Evolutionary conservation across 164 flowering plant genomes (phyloP).

Genomic region (Protea cynaroides): DNA sequence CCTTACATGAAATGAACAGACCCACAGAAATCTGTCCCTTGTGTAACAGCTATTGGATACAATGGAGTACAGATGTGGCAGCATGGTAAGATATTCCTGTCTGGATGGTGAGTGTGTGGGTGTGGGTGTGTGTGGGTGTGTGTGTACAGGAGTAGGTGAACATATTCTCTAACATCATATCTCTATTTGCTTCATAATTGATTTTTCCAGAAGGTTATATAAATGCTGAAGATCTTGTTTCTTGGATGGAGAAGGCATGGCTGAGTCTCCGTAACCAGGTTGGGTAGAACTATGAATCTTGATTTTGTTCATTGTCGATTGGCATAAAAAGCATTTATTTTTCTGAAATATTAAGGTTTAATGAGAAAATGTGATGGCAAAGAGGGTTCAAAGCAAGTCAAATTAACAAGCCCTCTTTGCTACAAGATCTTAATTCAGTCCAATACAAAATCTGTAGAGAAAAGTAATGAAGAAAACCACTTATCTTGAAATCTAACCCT

Average conservation of each 20-base stretch:
- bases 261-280: slow-evolving; percentile 75
- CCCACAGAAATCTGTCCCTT: slow-evolving; percentile 64
- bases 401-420: no score
- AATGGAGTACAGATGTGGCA: slow-evolving; percentile 67
- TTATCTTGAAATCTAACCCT: no score
- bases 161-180: background rate
- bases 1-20: slow-evolving; percentile 54
- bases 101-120: background rate
- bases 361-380: slow-evolving; percentile 7
- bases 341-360: background rate
- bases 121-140: background rate
- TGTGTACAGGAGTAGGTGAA: background rate
- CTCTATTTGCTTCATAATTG: slow-evolving; percentile 1
- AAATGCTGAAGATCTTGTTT: slow-evolving; percentile 51
- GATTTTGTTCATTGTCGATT: background rate
- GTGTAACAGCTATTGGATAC: slow-evolving; percentile 67
- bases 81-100: slow-evolving; percentile 39
- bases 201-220: slow-evolving; percentile 52
- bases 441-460: no score
- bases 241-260: slow-evolving; percentile 63
- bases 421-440: no score
- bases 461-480: no score
- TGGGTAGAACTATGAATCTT: slow-evolving; percentile 1
- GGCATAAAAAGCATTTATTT: background rate
- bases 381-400: no score